Evolutionary conservation across 345 rosid species (phyloP), one percentile per base, ranked within the genome.

Genomic region (Rhizophora mangle): DNA sequence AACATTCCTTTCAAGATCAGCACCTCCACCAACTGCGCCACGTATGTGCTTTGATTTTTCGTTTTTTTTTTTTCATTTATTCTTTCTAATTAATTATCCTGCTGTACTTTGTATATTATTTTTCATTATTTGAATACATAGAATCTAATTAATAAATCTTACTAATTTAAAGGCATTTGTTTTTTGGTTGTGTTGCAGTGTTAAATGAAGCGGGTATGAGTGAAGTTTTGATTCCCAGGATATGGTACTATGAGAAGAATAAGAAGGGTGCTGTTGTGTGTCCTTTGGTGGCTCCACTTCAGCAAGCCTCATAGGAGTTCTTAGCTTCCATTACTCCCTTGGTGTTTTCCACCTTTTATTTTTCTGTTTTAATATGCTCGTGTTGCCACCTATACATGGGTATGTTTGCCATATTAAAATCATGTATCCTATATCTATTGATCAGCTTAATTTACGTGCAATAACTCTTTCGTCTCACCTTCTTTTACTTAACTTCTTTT

Each of bases 11-110:
- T 79, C 49, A 43, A 43, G 5, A 13, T 43, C 18, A 43, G 49
- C 19, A 13, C 84, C 43, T 32, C 72, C 63, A 78, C 81, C 24
- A 43, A 84, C 76, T 86, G 90, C 74, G 29, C 43, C 13, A 73
- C 20, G 88, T 84, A 76, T 15, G 49, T 11, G 8, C 37, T 5
- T 37, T 8, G 1, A 16, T 21, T 52, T 31, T 24, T 24, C 24
- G 24, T 24, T 24, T 24, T 24, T 24, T 31, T 68, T 21, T 11
- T 11, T 19, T 19, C 6, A 5, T 19, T 1, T 8, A 3, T 15
- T 6, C 32, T 6, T 22, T 24, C 11, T 15, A 37, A 21, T 36
- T 20, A 55, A 8, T 15, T 7, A 20, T 10, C 0, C 19, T 34
- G 4, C 11, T 1, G 16, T 54, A 13, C 1, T 34, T 1, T 4